phyloP scores from a whole-genome alignment of 2,329 filamentous ascomycete genomes.

The Alternaria novae-zelandiae region DNA sequence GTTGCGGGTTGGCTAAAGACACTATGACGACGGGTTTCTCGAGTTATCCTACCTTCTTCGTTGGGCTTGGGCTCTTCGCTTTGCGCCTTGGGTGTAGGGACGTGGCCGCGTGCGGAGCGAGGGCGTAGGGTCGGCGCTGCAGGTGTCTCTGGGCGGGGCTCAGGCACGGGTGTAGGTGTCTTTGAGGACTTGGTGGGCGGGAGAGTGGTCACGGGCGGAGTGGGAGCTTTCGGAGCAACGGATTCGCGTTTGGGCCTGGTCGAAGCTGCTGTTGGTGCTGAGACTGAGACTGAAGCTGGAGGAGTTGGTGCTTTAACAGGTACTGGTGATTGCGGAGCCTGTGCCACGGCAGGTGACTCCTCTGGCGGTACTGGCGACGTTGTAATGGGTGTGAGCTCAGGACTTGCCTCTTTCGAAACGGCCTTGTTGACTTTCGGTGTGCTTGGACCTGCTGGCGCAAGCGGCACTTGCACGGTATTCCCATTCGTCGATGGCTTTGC shows the following conservation, averaged over 20 bases:
- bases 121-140: constrained; percentile 31
- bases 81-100: constrained; percentile 53
- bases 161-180: constrained; percentile 23
- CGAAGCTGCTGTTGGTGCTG: constrained; percentile 38
- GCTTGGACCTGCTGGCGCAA: constrained; percentile 53
- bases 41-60: constrained; percentile 43
- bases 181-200: constrained; percentile 27
- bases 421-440: constrained; percentile 32
- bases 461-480: constrained; percentile 48
- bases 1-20: constrained; percentile 51
- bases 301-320: constrained; percentile 10
- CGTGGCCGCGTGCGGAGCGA: constrained; percentile 49
- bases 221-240: constrained; percentile 33
- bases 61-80: constrained; percentile 55
- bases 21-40: constrained; percentile 53
- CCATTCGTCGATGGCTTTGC: constrained; percentile 23
- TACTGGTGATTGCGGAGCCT: constrained; percentile 7
- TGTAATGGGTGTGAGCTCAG: constrained; percentile 25
- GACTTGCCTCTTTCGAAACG: constrained; percentile 11
- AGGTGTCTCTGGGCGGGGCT: constrained; percentile 17
- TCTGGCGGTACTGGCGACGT: constrained; percentile 22
- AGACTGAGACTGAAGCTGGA: constrained; percentile 3
- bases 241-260: constrained; percentile 45
- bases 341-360: constrained; percentile 14
- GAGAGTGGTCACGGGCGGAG: constrained; percentile 24